These are phyloP conservation scores for Fusarium sp. DNA, from an alignment of 2,329 filamentous ascomycete genomes.

Conservation along the genomic window DNA sequence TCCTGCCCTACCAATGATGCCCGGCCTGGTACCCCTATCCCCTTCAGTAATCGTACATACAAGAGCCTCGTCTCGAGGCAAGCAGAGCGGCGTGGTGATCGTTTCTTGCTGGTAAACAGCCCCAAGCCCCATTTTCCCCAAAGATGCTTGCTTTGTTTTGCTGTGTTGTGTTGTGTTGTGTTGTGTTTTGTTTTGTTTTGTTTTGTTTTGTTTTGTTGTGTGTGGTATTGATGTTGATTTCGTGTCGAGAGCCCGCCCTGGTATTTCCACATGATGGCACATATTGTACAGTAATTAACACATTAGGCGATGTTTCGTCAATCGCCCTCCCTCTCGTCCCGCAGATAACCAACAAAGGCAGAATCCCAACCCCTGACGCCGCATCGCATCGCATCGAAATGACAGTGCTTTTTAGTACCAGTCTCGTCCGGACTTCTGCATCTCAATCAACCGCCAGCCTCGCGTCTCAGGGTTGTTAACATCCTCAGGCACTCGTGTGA, in stretches of 20 bases:
- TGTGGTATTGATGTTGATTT: conserved; percentile 28
- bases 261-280: conserved; percentile 46
- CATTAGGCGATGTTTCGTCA: conserved; percentile 38
- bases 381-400: conserved; percentile 24
- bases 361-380: conserved; percentile 40
- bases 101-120: conserved; percentile 41
- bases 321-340: conserved; percentile 32
- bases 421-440: conserved; percentile 97
- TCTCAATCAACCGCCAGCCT: conserved; percentile 96
- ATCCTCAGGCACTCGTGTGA: conserved; percentile 92
- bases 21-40: conserved; percentile 28
- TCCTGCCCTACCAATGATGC: conserved; percentile 26
- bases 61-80: conserved; percentile 43
- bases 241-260: conserved; percentile 41
- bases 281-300: conserved; percentile 51
- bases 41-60: conserved; percentile 47
- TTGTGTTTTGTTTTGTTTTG: no score
- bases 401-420: conserved; percentile 63
- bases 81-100: conserved; percentile 51
- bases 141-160: conserved; percentile 34
- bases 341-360: conserved; percentile 40
- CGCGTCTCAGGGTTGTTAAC: conserved; percentile 96
- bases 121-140: conserved; percentile 37
- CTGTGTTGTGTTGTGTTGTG: conserved; percentile 9
- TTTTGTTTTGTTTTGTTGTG: conserved; percentile 17